Evolutionary conservation across 441 rosid genomes (phyloP), one percentile per base, ranked within the genome.

Genomic region (Populus tomentosa): DNA sequence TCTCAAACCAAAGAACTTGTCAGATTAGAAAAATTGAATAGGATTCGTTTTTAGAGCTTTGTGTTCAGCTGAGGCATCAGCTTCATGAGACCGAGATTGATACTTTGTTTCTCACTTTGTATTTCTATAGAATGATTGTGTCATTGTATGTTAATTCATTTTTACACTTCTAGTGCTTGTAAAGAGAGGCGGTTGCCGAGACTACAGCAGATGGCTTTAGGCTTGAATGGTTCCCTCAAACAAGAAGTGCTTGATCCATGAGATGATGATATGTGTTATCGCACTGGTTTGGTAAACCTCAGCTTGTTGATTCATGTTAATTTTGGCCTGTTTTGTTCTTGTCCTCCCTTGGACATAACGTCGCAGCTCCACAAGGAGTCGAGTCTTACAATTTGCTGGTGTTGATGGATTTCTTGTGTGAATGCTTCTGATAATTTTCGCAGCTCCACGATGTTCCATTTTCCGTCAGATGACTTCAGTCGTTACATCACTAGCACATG

Each of bases 31-130:
- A 74, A 71, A 38, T 62, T 23, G 71, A 66, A 72, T 32, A 50
- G 72, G 69, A 26, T 79, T 42, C 65, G 30, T 40, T 21, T 32
- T 66, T 77, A n/a, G 74, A 83, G 4, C 83, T 4, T 68, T 68
- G 35, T 68, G 35, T n/a, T 68, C 50, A 14, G 20, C 71, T 36
- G 36, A 20, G 36, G 7, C 1, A 30, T 5, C 69, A 35, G 36
- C 38, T 28, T 66, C 66, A 20, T 14, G 56, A 61, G 64, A 61
- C 28, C 6, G 62, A 56, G 62, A 6, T 56, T 56, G 62, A 56
- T 20, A 7, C 1, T 9, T 61, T 61, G 65, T 61, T 21, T 21
- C 65, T 61, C 2, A 9, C 28, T 13, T 14, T 59, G 23, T 59
- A 21, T 59, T 59, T 59, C 24, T 21, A 9, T 61, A 61, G 24